Evolutionary conservation across 306 rosid genomes (phyloP), one percentile per base, ranked within the genome.

Genomic region (Pterocarpus macrocarpus): DNA sequence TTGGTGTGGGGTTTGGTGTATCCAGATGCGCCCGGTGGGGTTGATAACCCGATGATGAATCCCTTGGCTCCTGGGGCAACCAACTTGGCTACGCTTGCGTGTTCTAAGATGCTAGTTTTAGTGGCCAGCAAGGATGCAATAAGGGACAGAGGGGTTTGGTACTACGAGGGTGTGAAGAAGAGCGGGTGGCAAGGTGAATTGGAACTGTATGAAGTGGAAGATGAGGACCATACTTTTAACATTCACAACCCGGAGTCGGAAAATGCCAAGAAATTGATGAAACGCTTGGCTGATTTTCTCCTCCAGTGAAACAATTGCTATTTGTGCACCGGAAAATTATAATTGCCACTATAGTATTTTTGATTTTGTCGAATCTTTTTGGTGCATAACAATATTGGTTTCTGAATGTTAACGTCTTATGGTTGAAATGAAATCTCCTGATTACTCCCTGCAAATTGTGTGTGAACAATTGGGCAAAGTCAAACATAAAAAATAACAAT

Each of bases 171-270:
- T 2, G 61, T 75, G 58, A 75, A 68, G 75, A 36, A 67, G 2
- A 75, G 85, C 49, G 87, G 65, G 57, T 75, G 85, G 85, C 3
- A 69, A 75, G 85, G 85, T 52, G 16, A 79, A 4, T 15, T 47
- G 6, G 80, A 85, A 9, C 10, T 80, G 35, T 44, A 53, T 30
- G 55, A 85, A 56, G 75, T 56, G 17, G 16, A 80, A 15, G 76
- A 17, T 13, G 82, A 80, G 47, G 70, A 12, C 0, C 88, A 85
- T 32, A 28, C 28, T 36, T 85, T 76, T 35, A 78, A 85, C 39
- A 35, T 85, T 3, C 2, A 68, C 30, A 3, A 57, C 34, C 16
- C 35, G 1, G 62, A 43, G 8, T 8, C 74, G 15, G 32, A 53
- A 10, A 84, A 58, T 84, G 73, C 72, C 22, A 68, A 50, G 28